These are phyloP conservation scores for Sisymbrium irio DNA, from an alignment of 345 rosid species.

Conservation along the genomic window DNA sequence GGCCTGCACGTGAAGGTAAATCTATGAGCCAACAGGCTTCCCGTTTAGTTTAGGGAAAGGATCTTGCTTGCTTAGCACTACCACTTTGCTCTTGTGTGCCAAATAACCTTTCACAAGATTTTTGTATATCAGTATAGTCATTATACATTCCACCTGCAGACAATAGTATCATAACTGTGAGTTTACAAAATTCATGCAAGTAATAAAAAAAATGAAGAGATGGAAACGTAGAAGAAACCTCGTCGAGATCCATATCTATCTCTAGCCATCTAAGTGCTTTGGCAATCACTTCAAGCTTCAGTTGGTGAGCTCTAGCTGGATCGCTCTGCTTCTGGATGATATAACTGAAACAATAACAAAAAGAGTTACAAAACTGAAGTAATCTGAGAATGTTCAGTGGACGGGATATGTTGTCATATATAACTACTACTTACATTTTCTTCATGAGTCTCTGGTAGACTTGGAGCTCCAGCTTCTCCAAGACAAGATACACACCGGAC, in stretches of 20 bases:
- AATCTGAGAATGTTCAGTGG: neutral
- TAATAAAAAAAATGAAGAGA: neutral
- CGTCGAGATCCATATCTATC: constrained; percentile 93
- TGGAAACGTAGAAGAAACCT: constrained; percentile 44
- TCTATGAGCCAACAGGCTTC: constrained; percentile 71
- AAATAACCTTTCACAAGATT: constrained; percentile 87
- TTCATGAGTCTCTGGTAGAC: constrained; percentile 88
- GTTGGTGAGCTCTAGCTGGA: constrained; percentile 89
- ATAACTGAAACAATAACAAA: constrained; percentile 48
- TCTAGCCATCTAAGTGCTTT: constrained; percentile 90
- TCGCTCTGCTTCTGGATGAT: constrained; percentile 77
- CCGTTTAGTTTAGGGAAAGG: constrained; percentile 86
- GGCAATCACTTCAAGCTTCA: constrained; percentile 87
- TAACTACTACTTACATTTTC: constrained; percentile 64
- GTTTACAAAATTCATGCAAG: neutral
- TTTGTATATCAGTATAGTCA: constrained; percentile 82
- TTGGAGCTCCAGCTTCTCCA: constrained; percentile 98
- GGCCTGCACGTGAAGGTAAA: neutral
- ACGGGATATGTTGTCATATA: neutral
- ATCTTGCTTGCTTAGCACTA: constrained; percentile 94
- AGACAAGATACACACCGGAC: constrained; percentile 92
- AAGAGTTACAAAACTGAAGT: neutral
- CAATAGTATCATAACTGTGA: neutral
- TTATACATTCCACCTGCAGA: constrained; percentile 85
- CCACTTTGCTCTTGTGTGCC: constrained; percentile 94